Percentiles rank a stretch among this genome's conserved stretches.
Conservation (phyloP, 2,329 filamentous ascomycete genomes). For the Ophiostoma perfectum region DNA sequence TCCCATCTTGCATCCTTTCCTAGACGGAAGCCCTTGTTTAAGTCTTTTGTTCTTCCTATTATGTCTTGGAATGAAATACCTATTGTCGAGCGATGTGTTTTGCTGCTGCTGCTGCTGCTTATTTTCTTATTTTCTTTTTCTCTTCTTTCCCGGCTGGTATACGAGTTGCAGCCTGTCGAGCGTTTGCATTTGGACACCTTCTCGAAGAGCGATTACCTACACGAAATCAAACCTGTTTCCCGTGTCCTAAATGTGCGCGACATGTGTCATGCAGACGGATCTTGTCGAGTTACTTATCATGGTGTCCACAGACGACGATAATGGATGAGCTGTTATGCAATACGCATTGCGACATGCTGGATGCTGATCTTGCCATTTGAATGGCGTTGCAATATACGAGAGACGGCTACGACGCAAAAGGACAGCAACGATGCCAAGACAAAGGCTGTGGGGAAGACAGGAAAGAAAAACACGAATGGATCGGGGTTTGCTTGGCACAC, state of each 20-base stretch:
- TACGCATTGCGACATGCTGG: not conserved
- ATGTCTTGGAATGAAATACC: not conserved
- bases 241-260: not conserved
- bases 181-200: not conserved
- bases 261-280: not conserved
- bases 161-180: too few relatives aligned
- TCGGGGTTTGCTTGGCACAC: not conserved
- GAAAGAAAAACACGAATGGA: conserved; percentile 4
- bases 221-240: not conserved
- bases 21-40: not conserved
- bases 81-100: not conserved
- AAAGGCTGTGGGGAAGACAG: not conserved
- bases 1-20: too few relatives aligned
- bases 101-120: not conserved
- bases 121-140: not conserved
- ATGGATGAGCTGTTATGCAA: not conserved
- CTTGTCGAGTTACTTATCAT: not conserved
- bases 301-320: not conserved
- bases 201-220: not conserved
- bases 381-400: not conserved
- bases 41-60: not conserved
- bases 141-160: too few relatives aligned
- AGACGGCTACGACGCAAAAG: not conserved
- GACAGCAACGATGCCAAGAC: not conserved
- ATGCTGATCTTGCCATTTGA: not conserved